These are phyloP conservation scores for Podosphaera xanthii DNA, from an alignment of 2,329 filamentous ascomycete genomes.

Conservation along the genomic window DNA sequence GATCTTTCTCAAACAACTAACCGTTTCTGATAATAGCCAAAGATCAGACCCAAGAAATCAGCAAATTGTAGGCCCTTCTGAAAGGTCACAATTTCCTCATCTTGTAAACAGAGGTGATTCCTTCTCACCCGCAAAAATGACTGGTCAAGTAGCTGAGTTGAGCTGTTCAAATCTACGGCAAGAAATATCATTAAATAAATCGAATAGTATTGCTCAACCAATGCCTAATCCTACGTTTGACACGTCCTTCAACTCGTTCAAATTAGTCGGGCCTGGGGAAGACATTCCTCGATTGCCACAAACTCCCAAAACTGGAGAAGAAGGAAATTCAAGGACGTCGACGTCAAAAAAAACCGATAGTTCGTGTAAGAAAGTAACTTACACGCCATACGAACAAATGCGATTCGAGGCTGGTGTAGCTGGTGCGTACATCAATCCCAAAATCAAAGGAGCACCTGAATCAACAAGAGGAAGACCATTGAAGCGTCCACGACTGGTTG, in stretches of 20 bases:
- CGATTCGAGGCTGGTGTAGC: slow-evolving; percentile 5
- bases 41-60: not conserved
- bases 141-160: not conserved
- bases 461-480: slow-evolving; percentile 12
- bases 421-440: slow-evolving; percentile 6
- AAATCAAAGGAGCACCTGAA: slow-evolving; percentile 8
- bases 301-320: not conserved
- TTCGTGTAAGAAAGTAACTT: not conserved
- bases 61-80: not conserved
- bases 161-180: not conserved
- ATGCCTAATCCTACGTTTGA: not conserved
- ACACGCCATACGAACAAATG: slow-evolving; percentile 4
- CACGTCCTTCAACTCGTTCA: not conserved
- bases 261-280: too few relatives aligned
- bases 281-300: not conserved
- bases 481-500: slow-evolving; percentile 11
- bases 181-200: not conserved
- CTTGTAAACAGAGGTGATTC: not conserved
- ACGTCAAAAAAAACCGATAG: not conserved
- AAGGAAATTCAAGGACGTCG: not conserved
- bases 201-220: not conserved
- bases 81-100: not conserved
- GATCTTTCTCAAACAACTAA: not conserved
- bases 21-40: too few relatives aligned
- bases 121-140: not conserved